Evolutionary conservation across 2,329 filamentous ascomycete genomes (phyloP), one percentile per base, ranked within the genome.

Genomic region (Clonostachys chloroleuca): DNA sequence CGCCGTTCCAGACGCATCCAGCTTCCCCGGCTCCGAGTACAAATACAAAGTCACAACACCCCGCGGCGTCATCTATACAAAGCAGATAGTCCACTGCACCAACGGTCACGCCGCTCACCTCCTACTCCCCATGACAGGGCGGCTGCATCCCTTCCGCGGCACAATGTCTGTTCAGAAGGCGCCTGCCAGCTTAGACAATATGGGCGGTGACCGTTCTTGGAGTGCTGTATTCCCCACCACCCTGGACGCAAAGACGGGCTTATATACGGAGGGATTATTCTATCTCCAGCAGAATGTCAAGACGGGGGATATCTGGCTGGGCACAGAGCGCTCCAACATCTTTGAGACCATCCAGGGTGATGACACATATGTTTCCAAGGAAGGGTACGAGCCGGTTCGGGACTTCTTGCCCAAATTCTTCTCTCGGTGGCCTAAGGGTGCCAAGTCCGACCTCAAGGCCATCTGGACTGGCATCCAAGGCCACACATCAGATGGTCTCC

Each of bases 81-180:
- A 62, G 3, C 69, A 77, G 44, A 61, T 84, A 6, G 66, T 83
- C 2, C 77, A 83, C 51, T 75, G 75, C 35, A 83, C 77, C 1
- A 82, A 84, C 50, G 76, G 65, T 2, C 73, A 75, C 52, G 66
- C 73, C 0, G 60, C 70, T 0, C 72, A 80, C 44, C 65, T 82
- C 3, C 58, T 82, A 3, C 75, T 77, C 0, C 65, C 62, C 0
- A 59, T 80, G 4, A 59, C 64, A 2, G 68, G 69, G 3, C 67
- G 68, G 14, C 56, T 77, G 8, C 69, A 70, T 7, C 67, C 73
- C 0, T 50, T 71, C 2, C 64, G 72, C 1, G 72, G 62, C 2
- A 70, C 74, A 33, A 78, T 78, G 73, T 68, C 72, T 3, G 69
- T 70, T 0, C 74, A 79, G 49, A 56, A 59, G 9, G 66, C 75